Percentiles rank a stretch among this genome's conserved stretches.
Evolutionary conservation across 2,329 filamentous ascomycete species (phyloP).

Genomic region (Saccharata proteae): DNA sequence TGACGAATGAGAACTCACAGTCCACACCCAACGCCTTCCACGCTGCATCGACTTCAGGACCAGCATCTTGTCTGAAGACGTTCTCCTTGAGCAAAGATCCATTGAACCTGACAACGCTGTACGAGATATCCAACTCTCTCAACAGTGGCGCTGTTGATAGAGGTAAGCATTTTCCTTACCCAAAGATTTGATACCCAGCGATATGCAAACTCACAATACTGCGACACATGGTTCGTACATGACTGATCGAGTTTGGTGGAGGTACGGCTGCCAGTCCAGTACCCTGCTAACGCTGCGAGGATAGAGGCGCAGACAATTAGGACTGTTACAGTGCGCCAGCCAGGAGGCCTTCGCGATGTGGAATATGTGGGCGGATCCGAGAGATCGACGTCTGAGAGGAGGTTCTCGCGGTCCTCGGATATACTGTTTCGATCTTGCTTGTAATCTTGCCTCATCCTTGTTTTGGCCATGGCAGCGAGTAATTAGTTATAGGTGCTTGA

Average conservation of each 20-base stretch:
- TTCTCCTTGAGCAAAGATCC: slow-evolving; percentile 45
- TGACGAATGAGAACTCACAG: slow-evolving; percentile 26
- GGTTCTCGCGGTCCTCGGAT: slow-evolving; percentile 4
- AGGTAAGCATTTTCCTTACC: neutral
- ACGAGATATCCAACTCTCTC: slow-evolving; percentile 30
- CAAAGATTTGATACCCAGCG: neutral
- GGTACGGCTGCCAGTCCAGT: slow-evolving; percentile 11
- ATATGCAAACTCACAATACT: slow-evolving; percentile 17
- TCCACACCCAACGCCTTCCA: slow-evolving; percentile 42
- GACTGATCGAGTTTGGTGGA: slow-evolving; percentile 14
- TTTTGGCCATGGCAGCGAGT: too few species aligned
- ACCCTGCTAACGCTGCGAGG: slow-evolving; percentile 15
- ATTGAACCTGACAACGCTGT: slow-evolving; percentile 37
- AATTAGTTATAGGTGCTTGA: too few species aligned
- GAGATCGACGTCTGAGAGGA: slow-evolving; percentile 2
- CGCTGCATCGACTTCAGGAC: slow-evolving; percentile 44
- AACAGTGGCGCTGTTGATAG: slow-evolving; percentile 18
- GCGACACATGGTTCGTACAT: slow-evolving; percentile 18
- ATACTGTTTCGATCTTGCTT: neutral
- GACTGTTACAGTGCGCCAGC: slow-evolving; percentile 11
- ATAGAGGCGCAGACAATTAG: slow-evolving; percentile 13
- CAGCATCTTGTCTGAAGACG: slow-evolving; percentile 37
- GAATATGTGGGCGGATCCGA: neutral
- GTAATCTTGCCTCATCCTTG: neutral
- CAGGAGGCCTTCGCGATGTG: slow-evolving; percentile 7